A percentile compares a stretch with the other conserved stretches of the same genome.
These are phyloP conservation scores for Penicillium paxilli DNA, from an alignment of 495 filamentous ascomycete genomes.

Conservation along the genomic window DNA sequence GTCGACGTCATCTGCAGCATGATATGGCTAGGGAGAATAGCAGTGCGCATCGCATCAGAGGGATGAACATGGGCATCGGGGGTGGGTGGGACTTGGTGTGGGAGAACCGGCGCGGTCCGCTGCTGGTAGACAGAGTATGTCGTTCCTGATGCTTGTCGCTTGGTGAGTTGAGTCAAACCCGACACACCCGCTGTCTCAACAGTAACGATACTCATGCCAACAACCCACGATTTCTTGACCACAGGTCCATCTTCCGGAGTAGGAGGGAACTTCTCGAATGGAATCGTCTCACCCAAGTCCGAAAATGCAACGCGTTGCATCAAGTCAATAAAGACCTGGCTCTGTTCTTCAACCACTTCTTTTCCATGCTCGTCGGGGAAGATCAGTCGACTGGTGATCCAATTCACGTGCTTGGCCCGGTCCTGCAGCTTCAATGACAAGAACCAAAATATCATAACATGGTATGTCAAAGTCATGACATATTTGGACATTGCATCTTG, in stretches of 20 bases:
- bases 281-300: slow-evolving; percentile 64
- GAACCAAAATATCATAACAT: slow-evolving; percentile 97
- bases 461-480: slow-evolving; percentile 87
- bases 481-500: slow-evolving; percentile 65
- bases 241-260: slow-evolving; percentile 66
- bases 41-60: slow-evolving; percentile 37
- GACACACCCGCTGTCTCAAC: slow-evolving; percentile 75
- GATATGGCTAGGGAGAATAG: slow-evolving; percentile 76
- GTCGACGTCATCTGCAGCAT: slow-evolving; percentile 68
- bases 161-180: slow-evolving; percentile 76
- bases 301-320: slow-evolving; percentile 91
- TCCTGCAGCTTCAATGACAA: slow-evolving; percentile 81
- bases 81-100: slow-evolving; percentile 61
- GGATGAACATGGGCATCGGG: slow-evolving; percentile 43
- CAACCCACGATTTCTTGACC: slow-evolving; percentile 75
- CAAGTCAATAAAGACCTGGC: slow-evolving; percentile 90
- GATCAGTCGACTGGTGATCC: slow-evolving; percentile 88
- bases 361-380: slow-evolving; percentile 69
- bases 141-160: slow-evolving; percentile 81
- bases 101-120: slow-evolving; percentile 64
- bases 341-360: slow-evolving; percentile 84
- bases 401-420: slow-evolving; percentile 77
- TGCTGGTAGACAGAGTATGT: slow-evolving; percentile 75
- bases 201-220: slow-evolving; percentile 84
- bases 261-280: slow-evolving; percentile 56